A percentile compares a stretch with the other conserved stretches of the same genome.
phyloP scores from a whole-genome alignment of 108 stramenopile genomes.

The Phaeodactylum tricornutum region DNA sequence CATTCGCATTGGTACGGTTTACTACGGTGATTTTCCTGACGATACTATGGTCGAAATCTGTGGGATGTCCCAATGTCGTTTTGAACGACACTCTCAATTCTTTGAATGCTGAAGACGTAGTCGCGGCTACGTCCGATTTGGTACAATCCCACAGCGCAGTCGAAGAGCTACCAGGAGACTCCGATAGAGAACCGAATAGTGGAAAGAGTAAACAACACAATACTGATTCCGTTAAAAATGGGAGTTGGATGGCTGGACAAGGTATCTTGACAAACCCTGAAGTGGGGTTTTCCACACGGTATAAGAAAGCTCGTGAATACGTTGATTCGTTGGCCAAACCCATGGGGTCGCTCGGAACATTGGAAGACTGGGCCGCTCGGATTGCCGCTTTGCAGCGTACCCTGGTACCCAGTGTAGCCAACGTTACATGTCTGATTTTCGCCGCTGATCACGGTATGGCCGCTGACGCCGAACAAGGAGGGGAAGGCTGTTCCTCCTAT shows the following conservation, averaged over 20 bases:
- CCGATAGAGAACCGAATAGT: no score
- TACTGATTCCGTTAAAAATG: not conserved
- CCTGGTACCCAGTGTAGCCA: conserved; percentile 17
- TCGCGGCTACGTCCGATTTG: not conserved
- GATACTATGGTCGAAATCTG: not conserved
- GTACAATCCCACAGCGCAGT: not conserved
- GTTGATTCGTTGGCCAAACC: conserved; percentile 73
- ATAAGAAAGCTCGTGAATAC: conserved; percentile 38
- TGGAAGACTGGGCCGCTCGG: conserved; percentile 67
- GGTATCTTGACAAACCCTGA: no score
- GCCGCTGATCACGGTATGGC: conserved; percentile 77
- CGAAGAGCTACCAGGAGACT: no score
- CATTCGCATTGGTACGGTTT: not conserved
- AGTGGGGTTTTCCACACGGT: conserved; percentile 18
- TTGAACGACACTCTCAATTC: not conserved
- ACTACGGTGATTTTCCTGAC: not conserved
- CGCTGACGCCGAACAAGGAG: conserved; percentile 34
- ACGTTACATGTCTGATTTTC: conserved; percentile 49
- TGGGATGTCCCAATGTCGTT: not conserved
- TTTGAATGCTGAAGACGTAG: not conserved
- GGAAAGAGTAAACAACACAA: not conserved
- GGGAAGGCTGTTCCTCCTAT: conserved; percentile 54
- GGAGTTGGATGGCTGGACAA: not conserved
- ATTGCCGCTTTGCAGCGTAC: conserved; percentile 40
- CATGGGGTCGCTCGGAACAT: conserved; percentile 55